Evolutionary conservation across 495 filamentous ascomycete genomes (phyloP), one percentile per base, ranked within the genome.

Genomic region (Neurospora tetrasperma): DNA sequence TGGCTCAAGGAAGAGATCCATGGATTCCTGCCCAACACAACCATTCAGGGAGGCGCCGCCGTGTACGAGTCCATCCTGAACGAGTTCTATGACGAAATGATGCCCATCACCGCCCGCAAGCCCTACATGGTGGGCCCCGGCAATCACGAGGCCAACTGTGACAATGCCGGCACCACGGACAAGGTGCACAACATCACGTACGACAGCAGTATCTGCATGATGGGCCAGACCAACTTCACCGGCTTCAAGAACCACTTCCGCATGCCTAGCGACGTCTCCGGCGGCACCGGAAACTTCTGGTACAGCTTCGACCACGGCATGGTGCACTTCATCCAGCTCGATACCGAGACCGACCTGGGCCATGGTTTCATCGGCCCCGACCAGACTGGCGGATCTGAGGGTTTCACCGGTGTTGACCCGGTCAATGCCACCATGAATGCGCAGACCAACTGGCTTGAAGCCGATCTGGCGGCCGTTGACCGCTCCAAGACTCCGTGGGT

Each of bases 261-360:
- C n/a, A 87, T 88, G 86, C 85, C 86, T 0, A 76, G 69, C 0
- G 75, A 79, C 4, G 83, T 85, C 66, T 72, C 80, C 5, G 84
- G 83, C 1, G 80, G 80, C 4, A 82, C 83, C 2, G 76, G 81
- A 14, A 87, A 86, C 80, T 87, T 89, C 79, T 89, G 87, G 87
- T 89, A 89, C 77, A 87, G 85, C 1, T 89, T 88, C 77, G 85
- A 89, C 68, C 85, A 88, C 72, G 87, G 87, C 71, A 81, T 86
- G 77, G 86, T 80, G 0, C 86, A 89, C 76, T 80, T 86, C 68
- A 77, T 85, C 43, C 80, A 84, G 79, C 81, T 88, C 73, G 79
- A 88, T 75, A 85, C 80, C 8, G 86, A 88, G 70, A 88, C 87
- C 20, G 87, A 89, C 75, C 84, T 88, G 69, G 83, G 81, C 72